Percentiles rank a stretch among this genome's conserved stretches.
Evolutionary conservation across 2,329 filamentous ascomycete species (phyloP).

Genomic region (Blastomyces emzantsi): DNA sequence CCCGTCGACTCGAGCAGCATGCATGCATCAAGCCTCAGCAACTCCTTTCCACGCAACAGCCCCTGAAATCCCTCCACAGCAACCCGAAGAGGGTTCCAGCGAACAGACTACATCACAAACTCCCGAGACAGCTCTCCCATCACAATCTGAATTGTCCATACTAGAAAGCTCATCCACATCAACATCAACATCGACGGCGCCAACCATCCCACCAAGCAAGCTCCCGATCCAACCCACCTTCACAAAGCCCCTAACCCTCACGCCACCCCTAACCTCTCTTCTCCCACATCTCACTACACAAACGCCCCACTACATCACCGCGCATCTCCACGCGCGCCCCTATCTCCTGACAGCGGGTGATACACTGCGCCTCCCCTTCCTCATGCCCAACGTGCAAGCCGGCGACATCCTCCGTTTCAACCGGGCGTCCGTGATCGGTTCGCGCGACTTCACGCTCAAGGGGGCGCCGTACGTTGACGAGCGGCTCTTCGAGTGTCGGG

Average conservation of each 20-base stretch:
- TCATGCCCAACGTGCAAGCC: slow-evolving; percentile 63
- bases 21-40: slow-evolving; percentile 33
- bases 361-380: slow-evolving; percentile 66
- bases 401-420: slow-evolving; percentile 85
- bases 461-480: slow-evolving; percentile 76
- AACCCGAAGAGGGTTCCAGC: slow-evolving; percentile 14
- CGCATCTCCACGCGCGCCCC: slow-evolving; percentile 42
- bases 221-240: slow-evolving; percentile 33
- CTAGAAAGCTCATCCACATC: slow-evolving; percentile 8
- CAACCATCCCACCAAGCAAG: slow-evolving; percentile 21
- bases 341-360: slow-evolving; percentile 54
- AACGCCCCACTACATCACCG: slow-evolving; percentile 40
- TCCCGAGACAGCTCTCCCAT: slow-evolving; percentile 19
- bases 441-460: slow-evolving; percentile 81
- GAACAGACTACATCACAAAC: slow-evolving; percentile 10
- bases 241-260: slow-evolving; percentile 32
- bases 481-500: slow-evolving; percentile 72
- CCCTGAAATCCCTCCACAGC: slow-evolving; percentile 23
- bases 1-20: slow-evolving; percentile 32
- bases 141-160: slow-evolving; percentile 18
- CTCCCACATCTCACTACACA: slow-evolving; percentile 39
- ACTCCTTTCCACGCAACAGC: slow-evolving; percentile 25
- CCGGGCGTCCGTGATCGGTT: slow-evolving; percentile 72
- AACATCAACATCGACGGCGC: slow-evolving; percentile 14
- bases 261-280: slow-evolving; percentile 33